These are phyloP conservation scores for Evernia prunastri DNA, from an alignment of 495 filamentous ascomycete species.

Conservation along the genomic window DNA sequence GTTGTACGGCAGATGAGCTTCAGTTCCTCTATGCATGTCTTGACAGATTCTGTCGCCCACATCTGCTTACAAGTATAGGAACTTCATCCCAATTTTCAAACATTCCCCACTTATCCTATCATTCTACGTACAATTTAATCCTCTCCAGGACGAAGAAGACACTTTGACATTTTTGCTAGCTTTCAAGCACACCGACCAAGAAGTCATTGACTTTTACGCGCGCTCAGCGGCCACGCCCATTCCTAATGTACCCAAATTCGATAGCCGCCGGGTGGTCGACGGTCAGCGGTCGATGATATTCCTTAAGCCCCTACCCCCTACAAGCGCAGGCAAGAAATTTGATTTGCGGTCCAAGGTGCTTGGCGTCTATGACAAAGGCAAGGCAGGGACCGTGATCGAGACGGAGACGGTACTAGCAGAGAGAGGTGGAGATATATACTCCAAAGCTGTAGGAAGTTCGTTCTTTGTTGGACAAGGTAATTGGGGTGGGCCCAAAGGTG, in stretches of 20 bases:
- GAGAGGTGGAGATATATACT: constrained; percentile 63
- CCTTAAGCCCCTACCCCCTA: constrained; percentile 68
- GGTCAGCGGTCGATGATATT: constrained; percentile 77
- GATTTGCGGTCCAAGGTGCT: constrained; percentile 74
- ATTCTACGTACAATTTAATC: constrained; percentile 57
- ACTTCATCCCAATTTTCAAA: constrained; percentile 71
- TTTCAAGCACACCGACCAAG: constrained; percentile 71
- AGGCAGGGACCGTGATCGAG: constrained; percentile 74
- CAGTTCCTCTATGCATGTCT: constrained; percentile 76
- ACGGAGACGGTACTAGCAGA: constrained; percentile 74
- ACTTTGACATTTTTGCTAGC: constrained; percentile 37
- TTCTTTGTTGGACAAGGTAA: constrained; percentile 81
- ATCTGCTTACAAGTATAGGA: constrained; percentile 48
- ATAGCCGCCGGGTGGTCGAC: constrained; percentile 68
- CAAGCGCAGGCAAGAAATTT: constrained; percentile 64
- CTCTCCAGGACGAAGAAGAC: background rate
- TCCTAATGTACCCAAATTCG: constrained; percentile 71
- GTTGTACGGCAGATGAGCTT: constrained; percentile 74
- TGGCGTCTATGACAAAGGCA: constrained; percentile 89
- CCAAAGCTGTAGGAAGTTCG: constrained; percentile 56
- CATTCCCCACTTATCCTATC: constrained; percentile 83
- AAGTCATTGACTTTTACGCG: constrained; percentile 84
- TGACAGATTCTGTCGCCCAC: constrained; percentile 8
- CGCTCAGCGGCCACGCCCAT: constrained; percentile 52
- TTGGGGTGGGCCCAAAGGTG: constrained; percentile 88